Base-by-base conservation (phyloP, 148 eudicot genomes). In the Bassia scoparia region DNA sequence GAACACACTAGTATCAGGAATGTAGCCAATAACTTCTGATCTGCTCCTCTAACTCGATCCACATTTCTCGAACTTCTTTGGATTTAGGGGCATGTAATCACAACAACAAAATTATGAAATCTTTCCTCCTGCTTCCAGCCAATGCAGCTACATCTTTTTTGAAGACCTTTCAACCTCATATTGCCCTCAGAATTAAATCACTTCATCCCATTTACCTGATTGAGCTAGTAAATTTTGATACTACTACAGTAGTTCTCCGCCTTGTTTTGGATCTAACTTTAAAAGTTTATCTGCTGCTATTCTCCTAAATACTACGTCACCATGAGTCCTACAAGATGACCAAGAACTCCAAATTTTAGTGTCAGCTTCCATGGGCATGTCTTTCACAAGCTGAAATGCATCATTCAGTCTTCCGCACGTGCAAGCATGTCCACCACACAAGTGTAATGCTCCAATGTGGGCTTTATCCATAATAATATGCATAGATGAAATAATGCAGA, bases 401-500 rank as follows among this genome's bases (percentile, higher is more conserved):
- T 89, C 87, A 7, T 50, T 20, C 41, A 89, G 77, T 64, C 63
- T 77, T 34, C 88, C 87, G 88, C 87, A 74, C 91, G 87, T 43
- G 88, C 91, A 3, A 89, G 78, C 88, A 87, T 87, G 79, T 87
- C 91, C 71, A 84, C 82, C 1, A 87, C 83, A 79, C 95, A 89
- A 34, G 91, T 74, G 69, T 87, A 89, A 84, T 89, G 91, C 81
- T 84, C 95, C 66, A 88, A 53, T 69, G 82, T 73, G 44, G 88
- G 92, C 71, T 78, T 69, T 76, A 86, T 38, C 37, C 80, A 74
- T 38, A 86, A 83, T 72, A 83, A 69, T 65, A 71, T 80, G 78
- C 96, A 90, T 90, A 73, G 71, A 46, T 77, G 66, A 33, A 90
- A 59, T 74, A 83, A 48, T 73, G 66, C 20, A 86, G 70, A 73